phyloP scores from a whole-genome alignment of 129 eudicot genomes.

The Apium graveolens region DNA sequence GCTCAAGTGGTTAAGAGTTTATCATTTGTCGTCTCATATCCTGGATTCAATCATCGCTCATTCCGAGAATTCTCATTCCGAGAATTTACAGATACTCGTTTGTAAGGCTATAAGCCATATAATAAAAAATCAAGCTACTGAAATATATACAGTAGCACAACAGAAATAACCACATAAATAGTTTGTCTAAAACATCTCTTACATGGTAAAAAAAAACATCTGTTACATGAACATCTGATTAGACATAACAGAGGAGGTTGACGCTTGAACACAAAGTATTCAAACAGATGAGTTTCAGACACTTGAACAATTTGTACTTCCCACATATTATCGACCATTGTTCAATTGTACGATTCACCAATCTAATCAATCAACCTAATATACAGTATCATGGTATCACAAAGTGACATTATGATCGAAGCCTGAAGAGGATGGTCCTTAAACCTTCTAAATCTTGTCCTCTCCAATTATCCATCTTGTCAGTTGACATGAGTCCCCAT shows the following conservation, averaged over 20 bases:
- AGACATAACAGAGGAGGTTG: not conserved
- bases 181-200: no score
- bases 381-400: not conserved
- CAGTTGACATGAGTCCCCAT: slow-evolving; percentile 58
- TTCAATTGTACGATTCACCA: not conserved
- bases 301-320: not conserved
- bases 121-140: no score
- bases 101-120: no score
- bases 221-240: not conserved
- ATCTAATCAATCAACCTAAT: not conserved
- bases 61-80: no score
- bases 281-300: not conserved
- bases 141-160: no score
- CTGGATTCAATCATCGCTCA: no score
- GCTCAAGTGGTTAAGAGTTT: no score
- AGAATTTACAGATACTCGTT: no score
- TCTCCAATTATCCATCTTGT: slow-evolving; percentile 86
- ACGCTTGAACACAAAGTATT: not conserved
- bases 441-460: slow-evolving; percentile 25
- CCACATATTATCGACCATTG: not conserved
- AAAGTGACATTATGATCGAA: not conserved
- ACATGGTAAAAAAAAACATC: no score
- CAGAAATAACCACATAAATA: no score
- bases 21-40: no score
- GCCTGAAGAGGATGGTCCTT: not conserved